Percentiles rank a stretch among this genome's conserved stretches.
phyloP scores from a whole-genome alignment of 805 yeast species.

The Kodamaea fukazawae region DNA sequence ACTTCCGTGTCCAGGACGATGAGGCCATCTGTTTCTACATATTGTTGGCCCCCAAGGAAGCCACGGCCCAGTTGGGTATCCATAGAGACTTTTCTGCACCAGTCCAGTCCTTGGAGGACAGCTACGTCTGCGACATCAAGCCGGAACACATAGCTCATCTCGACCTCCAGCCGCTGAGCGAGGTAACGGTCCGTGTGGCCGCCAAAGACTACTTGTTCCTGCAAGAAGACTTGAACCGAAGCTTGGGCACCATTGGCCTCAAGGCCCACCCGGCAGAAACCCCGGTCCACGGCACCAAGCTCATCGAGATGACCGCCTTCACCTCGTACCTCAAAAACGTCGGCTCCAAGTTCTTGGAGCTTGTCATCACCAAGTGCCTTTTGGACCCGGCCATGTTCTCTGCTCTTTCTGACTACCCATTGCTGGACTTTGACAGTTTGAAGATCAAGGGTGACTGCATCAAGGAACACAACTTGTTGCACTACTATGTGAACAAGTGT shows the following conservation, averaged over 20 bases:
- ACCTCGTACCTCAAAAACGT: conserved; percentile 48
- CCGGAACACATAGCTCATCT: conserved; percentile 18
- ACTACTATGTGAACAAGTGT: conserved; percentile 41
- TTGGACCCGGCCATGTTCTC: conserved; percentile 10
- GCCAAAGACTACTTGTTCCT: conserved; percentile 18
- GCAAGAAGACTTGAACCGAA: conserved; percentile 18
- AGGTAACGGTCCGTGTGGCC: conserved; percentile 17
- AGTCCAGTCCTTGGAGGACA: conserved; percentile 19
- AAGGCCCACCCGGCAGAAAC: conserved; percentile 5
- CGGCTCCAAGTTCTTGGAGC: conserved; percentile 30
- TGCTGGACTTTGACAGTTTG: conserved; percentile 14
- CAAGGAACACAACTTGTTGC: conserved; percentile 47
- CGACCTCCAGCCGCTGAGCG: conserved; percentile 13
- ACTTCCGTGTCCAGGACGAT: conserved; percentile 22
- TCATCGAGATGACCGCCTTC: conserved; percentile 49
- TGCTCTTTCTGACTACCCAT: conserved; percentile 3
- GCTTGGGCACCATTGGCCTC: conserved; percentile 27
- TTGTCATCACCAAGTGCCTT: conserved; percentile 17
- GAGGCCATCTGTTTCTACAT: conserved; percentile 21
- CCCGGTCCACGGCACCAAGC: conserved; percentile 8
- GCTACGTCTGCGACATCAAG: conserved; percentile 27
- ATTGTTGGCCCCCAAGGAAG: conserved; percentile 24
- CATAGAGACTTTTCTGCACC: conserved; percentile 23
- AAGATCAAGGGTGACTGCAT: conserved; percentile 42
- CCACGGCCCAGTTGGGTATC: conserved; percentile 23